Conservation (phyloP, 2,329 filamentous ascomycete species). For the Fusarium sororula region DNA sequence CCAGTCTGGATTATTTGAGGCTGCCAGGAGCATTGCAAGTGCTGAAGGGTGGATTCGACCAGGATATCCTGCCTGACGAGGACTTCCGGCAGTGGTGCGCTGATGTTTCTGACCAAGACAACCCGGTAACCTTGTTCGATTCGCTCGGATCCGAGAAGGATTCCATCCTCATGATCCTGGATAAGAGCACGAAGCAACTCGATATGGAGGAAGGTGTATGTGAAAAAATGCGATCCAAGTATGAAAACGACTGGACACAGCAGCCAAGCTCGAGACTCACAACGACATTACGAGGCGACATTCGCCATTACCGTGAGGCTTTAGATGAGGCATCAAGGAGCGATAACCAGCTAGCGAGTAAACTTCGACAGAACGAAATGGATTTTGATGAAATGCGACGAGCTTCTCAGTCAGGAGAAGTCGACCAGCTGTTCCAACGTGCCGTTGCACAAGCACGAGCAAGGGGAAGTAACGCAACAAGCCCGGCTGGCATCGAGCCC, state of each 20-base stretch:
- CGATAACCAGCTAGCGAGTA: slow-evolving; percentile 83
- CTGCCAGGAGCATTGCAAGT: slow-evolving; percentile 90
- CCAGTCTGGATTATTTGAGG: slow-evolving; percentile 92
- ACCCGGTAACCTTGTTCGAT: slow-evolving; percentile 82
- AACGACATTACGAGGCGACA: slow-evolving; percentile 84
- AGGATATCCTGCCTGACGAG: slow-evolving; percentile 86
- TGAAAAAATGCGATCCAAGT: slow-evolving; percentile 99
- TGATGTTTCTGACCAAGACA: slow-evolving; percentile 86
- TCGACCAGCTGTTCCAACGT: slow-evolving; percentile 87
- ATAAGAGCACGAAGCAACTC: slow-evolving; percentile 84
- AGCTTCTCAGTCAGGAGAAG: slow-evolving; percentile 85
- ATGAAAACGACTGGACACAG: slow-evolving; percentile 94
- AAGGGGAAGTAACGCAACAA: slow-evolving; percentile 68
- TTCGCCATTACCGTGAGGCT: slow-evolving; percentile 87
- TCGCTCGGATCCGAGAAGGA: slow-evolving; percentile 80
- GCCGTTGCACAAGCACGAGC: slow-evolving; percentile 82
- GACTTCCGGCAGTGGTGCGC: slow-evolving; percentile 96
- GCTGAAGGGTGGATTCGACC: slow-evolving; percentile 90
- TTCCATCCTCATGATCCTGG: slow-evolving; percentile 75
- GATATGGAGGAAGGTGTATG: slow-evolving; percentile 98
- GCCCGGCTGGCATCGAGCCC: slow-evolving; percentile 70
- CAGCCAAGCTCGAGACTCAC: slow-evolving; percentile 93
- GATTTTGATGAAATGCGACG: slow-evolving; percentile 96
- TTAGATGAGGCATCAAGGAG: slow-evolving; percentile 89
- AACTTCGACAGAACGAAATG: slow-evolving; percentile 83